Evolutionary conservation across 345 rosid species (phyloP), one percentile per base, ranked within the genome.

Genomic region (Sisymbrium irio): DNA sequence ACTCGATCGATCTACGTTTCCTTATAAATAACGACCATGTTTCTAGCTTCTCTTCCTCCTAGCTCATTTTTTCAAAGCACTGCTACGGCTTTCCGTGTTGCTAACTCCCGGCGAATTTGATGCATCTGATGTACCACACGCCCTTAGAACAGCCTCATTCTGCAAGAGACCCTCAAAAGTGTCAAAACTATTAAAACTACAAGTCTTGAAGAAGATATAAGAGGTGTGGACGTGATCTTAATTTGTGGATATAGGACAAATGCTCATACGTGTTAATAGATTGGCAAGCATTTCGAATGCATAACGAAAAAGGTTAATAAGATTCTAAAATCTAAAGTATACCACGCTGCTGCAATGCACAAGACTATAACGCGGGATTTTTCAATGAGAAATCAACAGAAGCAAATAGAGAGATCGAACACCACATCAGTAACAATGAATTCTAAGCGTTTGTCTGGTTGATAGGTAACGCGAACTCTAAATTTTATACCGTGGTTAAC

Each of bases 61-160:
- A 65, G 50, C 71, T 67, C 70, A 32, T 56, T 22, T 67, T 61
- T 55, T 57, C 28, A 15, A 56, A 65, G 70, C 50, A 76, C 74
- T 32, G 62, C 36, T 78, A 69, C 59, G 7, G 54, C 39, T 46
- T 9, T 54, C 73, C 68, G 73, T 65, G 53, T 72, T 65, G 55
- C 54, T 25, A 41, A 53, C 68, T 60, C 51, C 75, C 0, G 78
- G 60, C 18, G 71, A 17, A 67, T 67, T 68, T 37, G 86, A 51
- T 77, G 84, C 82, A 41, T 83, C 84, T 50, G 86, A 74, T 54
- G 81, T 85, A 40, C 81, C 76, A 69, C 92, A 87, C 30, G 84
- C 88, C 81, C 77, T 82, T 62, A 87, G 67, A 72, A 89, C 88
- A 65, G 92, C 92, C 69, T 89, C 95, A 42, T 87, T 89, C 92